Evolutionary conservation across 2,329 filamentous ascomycete species (phyloP).

Genomic region (Uncinocarpus reesii): DNA sequence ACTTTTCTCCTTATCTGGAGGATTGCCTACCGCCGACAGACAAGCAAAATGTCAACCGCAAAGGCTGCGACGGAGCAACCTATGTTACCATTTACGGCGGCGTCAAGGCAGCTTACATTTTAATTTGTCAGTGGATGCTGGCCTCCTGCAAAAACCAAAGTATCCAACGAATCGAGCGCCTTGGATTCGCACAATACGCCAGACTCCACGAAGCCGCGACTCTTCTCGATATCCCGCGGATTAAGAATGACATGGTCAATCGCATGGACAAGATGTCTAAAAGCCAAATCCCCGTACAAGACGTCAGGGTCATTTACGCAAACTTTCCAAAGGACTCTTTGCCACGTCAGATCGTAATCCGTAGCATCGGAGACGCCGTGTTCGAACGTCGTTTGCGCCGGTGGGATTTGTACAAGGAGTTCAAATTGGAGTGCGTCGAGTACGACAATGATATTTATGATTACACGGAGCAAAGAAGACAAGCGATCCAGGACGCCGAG

Average conservation of each 20-base stretch:
- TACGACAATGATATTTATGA: constrained; percentile 17
- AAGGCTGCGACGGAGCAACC: constrained; percentile 14
- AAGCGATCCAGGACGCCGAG: constrained; percentile 2
- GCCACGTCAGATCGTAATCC: constrained; percentile 15
- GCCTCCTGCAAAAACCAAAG: constrained; percentile 7
- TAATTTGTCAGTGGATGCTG: constrained; percentile 17
- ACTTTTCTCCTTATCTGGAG: constrained; percentile 14
- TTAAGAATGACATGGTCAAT: constrained; percentile 12
- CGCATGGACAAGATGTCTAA: constrained; percentile 16
- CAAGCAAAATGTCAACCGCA: constrained; percentile 10
- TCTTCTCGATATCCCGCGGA: constrained; percentile 5
- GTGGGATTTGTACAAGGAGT: constrained; percentile 16
- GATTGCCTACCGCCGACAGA: constrained; percentile 14
- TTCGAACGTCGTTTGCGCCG: constrained; percentile 15
- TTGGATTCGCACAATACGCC: constrained; percentile 16
- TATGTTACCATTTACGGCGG: constrained; percentile 15
- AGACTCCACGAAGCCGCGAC: constrained; percentile 15
- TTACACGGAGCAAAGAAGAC: constrained; percentile 12
- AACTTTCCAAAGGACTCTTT: constrained; percentile 11
- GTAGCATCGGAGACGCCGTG: constrained; percentile 17
- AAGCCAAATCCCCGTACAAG: constrained; percentile 13
- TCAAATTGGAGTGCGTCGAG: constrained; percentile 12
- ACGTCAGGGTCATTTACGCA: constrained; percentile 15
- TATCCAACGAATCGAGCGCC: constrained; percentile 12
- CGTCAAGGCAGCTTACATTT: constrained; percentile 8